Conservation (phyloP, 306 rosid genomes). For the Cyamopsis tetragonoloba region DNA sequence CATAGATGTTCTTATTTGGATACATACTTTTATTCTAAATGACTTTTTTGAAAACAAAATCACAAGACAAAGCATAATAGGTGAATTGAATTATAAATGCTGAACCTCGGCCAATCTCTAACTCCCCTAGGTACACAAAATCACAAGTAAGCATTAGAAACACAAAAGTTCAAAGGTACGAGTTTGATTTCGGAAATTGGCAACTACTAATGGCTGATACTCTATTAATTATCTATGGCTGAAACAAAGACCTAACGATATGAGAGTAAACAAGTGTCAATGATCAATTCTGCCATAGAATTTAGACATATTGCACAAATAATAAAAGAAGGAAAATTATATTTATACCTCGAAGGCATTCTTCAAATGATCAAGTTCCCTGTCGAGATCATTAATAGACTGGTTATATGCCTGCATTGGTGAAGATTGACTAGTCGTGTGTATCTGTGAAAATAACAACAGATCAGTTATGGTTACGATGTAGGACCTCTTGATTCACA, state of each 20-base stretch:
- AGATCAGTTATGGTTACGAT: not conserved
- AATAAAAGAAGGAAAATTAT: not conserved
- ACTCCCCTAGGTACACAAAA: not conserved
- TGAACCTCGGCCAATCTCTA: not conserved
- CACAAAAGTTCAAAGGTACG: not conserved
- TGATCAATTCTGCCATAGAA: not conserved
- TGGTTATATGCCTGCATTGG: constrained; percentile 97
- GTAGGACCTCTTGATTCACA: not conserved
- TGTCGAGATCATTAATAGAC: constrained; percentile 86
- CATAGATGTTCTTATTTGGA: constrained; percentile 8
- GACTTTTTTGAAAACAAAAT: not conserved
- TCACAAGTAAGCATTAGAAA: not conserved
- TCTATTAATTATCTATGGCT: not conserved
- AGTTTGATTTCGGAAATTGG: not conserved
- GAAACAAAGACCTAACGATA: not conserved
- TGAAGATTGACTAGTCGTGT: constrained; percentile 87
- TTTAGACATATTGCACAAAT: not conserved
- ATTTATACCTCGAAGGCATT: constrained; percentile 64
- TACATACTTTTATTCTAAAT: not conserved
- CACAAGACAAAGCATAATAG: not conserved
- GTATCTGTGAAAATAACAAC: constrained; percentile 52
- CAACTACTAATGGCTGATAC: not conserved
- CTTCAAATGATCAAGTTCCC: constrained; percentile 78
- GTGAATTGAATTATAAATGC: not conserved
- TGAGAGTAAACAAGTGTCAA: not conserved